These are phyloP conservation scores for Pichia sp. DNA, from an alignment of 1,139 yeast species.

Conservation along the genomic window DNA sequence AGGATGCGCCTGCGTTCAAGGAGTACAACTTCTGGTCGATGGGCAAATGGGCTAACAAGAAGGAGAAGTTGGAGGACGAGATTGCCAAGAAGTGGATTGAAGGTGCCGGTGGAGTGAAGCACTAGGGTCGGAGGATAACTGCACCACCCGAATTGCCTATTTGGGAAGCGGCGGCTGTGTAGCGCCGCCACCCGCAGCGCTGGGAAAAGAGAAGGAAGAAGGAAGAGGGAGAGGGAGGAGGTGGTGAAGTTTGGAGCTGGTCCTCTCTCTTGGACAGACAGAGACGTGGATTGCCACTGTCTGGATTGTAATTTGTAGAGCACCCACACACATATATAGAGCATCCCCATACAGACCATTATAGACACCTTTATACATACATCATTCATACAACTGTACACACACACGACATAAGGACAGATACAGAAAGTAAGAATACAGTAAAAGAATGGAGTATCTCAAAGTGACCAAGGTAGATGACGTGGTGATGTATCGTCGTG, in stretches of 20 bases:
- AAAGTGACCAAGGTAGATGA: slow-evolving; percentile 61
- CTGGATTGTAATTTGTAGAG: no score
- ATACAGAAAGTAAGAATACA: no score
- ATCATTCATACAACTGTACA: no score
- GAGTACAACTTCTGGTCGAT: slow-evolving; percentile 63
- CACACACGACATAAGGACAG: no score
- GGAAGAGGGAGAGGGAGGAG: no score
- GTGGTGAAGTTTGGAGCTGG: no score
- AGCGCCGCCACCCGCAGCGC: no score
- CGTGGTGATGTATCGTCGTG: slow-evolving; percentile 70
- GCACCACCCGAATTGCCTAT: neutral
- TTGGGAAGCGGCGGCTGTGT: no score
- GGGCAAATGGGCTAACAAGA: slow-evolving; percentile 58
- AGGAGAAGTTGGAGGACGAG: slow-evolving; percentile 47
- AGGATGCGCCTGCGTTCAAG: slow-evolving; percentile 49
- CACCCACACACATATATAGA: no score
- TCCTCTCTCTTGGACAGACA: no score
- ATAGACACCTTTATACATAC: neutral
- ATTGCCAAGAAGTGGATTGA: slow-evolving; percentile 52
- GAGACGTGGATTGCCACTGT: no score
- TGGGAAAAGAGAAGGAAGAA: no score
- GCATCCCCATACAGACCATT: neutral
- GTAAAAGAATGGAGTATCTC: slow-evolving; percentile 50
- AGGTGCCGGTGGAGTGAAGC: slow-evolving; percentile 27
- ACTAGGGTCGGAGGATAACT: neutral